Evolutionary conservation across 352 stramenopile genomes (phyloP), one percentile per base, ranked within the genome.

Genomic region (Globisporangium carolinianum): DNA sequence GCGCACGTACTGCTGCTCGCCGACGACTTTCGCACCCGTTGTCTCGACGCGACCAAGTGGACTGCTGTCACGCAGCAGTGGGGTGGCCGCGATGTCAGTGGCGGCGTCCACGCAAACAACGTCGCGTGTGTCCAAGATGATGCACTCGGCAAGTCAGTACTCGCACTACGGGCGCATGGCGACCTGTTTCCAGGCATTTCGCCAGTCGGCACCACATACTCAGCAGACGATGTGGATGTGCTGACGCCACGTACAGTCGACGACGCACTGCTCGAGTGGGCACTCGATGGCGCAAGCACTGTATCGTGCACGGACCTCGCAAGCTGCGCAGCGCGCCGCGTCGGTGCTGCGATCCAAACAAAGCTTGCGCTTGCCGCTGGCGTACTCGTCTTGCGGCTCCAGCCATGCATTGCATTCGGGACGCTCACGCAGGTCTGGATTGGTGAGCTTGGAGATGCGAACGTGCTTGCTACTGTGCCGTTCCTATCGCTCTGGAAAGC

Each of bases 341-440:
- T 90, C 36, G 80, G 80, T 6, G 78, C 80, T 5, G 73, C 73
- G 1, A 61, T 90, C 4, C 69, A 69, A n/a, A 81, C 75, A 3
- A 65, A 65, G 0, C 52, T 83, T 0, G 4, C 63, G 35, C 57
- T 72, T 10, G 79, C 86, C 49, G 69, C 77, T 4, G 80, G 77
- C 9, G 72, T 90, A 6, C 59, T 83, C 36, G 52, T 79, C 7
- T 51, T 90, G 24, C 67, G 63, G 1, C 54, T 90, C 4, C 75
- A 79, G 53, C 68, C 80, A 0, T 90, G 80, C 46, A 49, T 62
- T 9, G 58, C 60, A 4, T 87, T 87, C 52, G 80, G 80, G 1
- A 83, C 76, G 0, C 58, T 84, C 5, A 87, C 80, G 0, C 76
- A 90, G 51, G 57, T 86, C 35, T 88, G 80, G 76, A 86, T 75